Conservation (phyloP, 495 filamentous ascomycete species). For the Schizothecium vesticola region DNA sequence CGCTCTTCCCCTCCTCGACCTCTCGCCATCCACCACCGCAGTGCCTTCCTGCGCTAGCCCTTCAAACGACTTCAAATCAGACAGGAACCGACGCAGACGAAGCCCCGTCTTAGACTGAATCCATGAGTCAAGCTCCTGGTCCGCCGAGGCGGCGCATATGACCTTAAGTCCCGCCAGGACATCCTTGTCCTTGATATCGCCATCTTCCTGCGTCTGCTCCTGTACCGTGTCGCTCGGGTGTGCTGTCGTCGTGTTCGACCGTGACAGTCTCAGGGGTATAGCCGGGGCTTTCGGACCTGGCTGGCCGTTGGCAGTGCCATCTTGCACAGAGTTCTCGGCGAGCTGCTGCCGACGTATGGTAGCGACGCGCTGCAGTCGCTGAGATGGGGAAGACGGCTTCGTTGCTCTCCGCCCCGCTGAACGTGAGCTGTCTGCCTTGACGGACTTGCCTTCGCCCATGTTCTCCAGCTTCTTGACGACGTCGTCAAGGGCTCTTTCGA, state of each 20-base stretch:
- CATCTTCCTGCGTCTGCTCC: slow-evolving; percentile 24
- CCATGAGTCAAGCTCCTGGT: slow-evolving; percentile 40
- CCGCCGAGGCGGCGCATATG: slow-evolving; percentile 43
- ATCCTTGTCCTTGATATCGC: slow-evolving; percentile 34
- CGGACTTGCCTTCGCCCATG: slow-evolving; percentile 21
- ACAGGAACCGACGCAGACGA: slow-evolving; percentile 42
- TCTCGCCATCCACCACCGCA: slow-evolving; percentile 1
- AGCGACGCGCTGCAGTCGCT: slow-evolving; percentile 15
- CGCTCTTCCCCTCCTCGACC: slow-evolving; percentile 7
- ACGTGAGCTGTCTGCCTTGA: neutral
- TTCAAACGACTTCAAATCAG: slow-evolving; percentile 43
- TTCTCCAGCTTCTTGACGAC: slow-evolving; percentile 30
- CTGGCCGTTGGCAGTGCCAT: neutral
- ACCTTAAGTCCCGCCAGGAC: slow-evolving; percentile 46
- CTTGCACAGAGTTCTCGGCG: neutral
- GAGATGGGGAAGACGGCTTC: slow-evolving; percentile 11
- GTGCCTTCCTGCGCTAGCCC: slow-evolving; percentile 22
- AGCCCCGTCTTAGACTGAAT: slow-evolving; percentile 42
- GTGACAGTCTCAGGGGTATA: neutral
- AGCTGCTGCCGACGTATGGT: slow-evolving; percentile 17
- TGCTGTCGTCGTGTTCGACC: neutral
- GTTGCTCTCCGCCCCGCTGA: slow-evolving; percentile 1
- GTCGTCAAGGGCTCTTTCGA: slow-evolving; percentile 35
- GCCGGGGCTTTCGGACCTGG: neutral
- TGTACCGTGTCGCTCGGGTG: neutral